Base-by-base conservation (phyloP, 305 asterid species). In the Nicotiana rustica region DNA sequence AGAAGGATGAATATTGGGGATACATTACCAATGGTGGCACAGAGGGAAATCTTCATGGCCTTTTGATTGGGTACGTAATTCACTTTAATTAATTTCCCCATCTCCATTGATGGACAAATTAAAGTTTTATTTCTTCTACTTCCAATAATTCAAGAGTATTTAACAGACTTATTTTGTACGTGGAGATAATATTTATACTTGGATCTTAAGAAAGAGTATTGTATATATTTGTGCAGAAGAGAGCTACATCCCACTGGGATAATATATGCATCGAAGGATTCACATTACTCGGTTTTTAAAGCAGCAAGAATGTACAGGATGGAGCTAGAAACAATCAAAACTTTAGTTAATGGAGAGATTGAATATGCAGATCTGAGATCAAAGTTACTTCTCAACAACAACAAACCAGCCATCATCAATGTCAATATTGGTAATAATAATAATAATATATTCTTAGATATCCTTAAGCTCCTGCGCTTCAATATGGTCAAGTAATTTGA, bases 1-100 rank as follows among this genome's bases (percentile, higher is more conserved):
- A 83, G 4, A 87, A 83, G 76, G 79, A 85, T 82, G 88, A 80
- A 67, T 87, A 84, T 18, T 87, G 83, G 83, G 89, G 89, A 3
- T 84, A 80, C 56, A 36, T 85, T 17, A 85, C 88, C 1, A 85
- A 76, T 66, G 81, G 89, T 59, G 88, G 89, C 0, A 80, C 88
- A 1, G 85, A 87, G 79, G 86, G 86, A 56, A 87, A 85, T 81
- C 83, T 87, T 31, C 88, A 87, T 6, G 89, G 83, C 1, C 17
- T 87, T 10, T 38, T 87, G 15, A 2, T 85, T 3, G 88, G 89
- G 89, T 83, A 17, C 13, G 81, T 38, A 25, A 25, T 25, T 25
- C 25, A 25, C 25, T 25, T 25, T 25, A 25, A 18, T 75, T 4
- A 14, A 3, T 67, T 3, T 33, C 35, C 33, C 35, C 35, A 33